A percentile compares a stretch with the other conserved stretches of the same genome.
phyloP scores from a whole-genome alignment of 176 grass and related monocot genomes.

The Eragrostis nindensis region DNA sequence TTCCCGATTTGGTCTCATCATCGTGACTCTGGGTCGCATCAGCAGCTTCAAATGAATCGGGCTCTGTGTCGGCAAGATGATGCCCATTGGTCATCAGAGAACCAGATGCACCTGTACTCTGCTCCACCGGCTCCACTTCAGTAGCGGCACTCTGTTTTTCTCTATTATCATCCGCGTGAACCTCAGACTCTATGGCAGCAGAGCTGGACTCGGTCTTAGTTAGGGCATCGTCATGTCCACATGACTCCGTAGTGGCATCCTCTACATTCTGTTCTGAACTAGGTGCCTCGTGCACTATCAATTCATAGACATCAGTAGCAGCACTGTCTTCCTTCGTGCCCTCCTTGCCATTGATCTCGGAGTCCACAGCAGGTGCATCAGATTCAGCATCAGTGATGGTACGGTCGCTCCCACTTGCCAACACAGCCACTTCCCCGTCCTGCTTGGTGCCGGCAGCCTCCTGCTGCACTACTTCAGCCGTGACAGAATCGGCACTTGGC shows the following conservation, averaged over 20 bases:
- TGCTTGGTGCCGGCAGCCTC: conserved; percentile 19
- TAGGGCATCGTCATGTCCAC: not conserved
- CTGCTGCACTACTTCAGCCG: conserved; percentile 16
- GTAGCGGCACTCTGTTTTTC: conserved; percentile 8
- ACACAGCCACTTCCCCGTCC: not conserved
- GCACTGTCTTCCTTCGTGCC: not conserved
- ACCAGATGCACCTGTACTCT: not conserved
- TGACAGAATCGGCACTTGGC: not conserved
- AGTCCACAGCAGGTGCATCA: conserved; percentile 17
- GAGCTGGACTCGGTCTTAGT: conserved; percentile 6
- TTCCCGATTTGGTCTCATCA: conserved; percentile 20
- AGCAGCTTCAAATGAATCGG: conserved; percentile 26
- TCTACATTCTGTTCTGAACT: conserved; percentile 7
- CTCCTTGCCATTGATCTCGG: conserved; percentile 30
- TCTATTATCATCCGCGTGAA: conserved; percentile 18
- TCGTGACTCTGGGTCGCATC: not conserved
- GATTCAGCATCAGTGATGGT: conserved; percentile 7
- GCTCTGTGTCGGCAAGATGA: not conserved
- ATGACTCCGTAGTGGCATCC: not conserved
- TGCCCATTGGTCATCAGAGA: not conserved
- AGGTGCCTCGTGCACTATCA: not conserved
- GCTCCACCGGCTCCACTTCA: not conserved
- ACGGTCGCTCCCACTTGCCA: not conserved
- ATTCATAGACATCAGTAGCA: conserved; percentile 20
- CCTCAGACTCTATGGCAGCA: not conserved